Evolutionary conservation across 345 rosid genomes (phyloP).

Genomic region (Eucalyptus dawsonii): DNA sequence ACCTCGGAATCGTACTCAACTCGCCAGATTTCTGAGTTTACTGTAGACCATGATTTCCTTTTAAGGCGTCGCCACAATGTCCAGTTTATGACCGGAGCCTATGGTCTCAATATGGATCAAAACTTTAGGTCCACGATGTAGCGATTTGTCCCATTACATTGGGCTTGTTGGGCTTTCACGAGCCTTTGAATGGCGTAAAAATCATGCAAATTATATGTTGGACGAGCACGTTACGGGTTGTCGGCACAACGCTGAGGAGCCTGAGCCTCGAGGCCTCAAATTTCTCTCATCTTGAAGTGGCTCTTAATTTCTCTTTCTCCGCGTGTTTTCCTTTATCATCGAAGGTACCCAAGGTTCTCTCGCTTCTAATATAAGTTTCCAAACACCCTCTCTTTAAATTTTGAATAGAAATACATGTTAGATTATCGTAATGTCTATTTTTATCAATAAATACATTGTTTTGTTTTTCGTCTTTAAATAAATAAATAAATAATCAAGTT

Average conservation of each 20-base stretch:
- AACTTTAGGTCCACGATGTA: neutral
- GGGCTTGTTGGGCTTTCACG: neutral
- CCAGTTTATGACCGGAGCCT: neutral
- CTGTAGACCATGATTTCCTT: neutral
- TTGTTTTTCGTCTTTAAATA: neutral
- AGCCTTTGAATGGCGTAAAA: neutral
- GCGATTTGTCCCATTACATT: neutral
- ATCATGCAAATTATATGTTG: neutral
- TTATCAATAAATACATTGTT: neutral
- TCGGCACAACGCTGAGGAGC: neutral
- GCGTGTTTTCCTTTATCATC: neutral
- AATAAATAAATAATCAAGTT: neutral
- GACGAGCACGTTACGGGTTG: neutral
- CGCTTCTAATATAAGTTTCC: neutral
- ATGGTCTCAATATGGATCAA: neutral
- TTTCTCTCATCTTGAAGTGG: neutral
- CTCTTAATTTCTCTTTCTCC: neutral
- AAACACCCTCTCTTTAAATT: neutral
- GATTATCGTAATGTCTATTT: neutral
- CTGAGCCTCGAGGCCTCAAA: neutral
- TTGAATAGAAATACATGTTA: neutral
- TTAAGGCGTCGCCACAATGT: neutral
- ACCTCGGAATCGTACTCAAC: neutral
- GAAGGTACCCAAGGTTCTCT: neutral
- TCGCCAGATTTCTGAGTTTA: neutral